Evolutionary conservation across 2,329 filamentous ascomycete species (phyloP).

Genomic region (Exutisphaerella laricina): DNA sequence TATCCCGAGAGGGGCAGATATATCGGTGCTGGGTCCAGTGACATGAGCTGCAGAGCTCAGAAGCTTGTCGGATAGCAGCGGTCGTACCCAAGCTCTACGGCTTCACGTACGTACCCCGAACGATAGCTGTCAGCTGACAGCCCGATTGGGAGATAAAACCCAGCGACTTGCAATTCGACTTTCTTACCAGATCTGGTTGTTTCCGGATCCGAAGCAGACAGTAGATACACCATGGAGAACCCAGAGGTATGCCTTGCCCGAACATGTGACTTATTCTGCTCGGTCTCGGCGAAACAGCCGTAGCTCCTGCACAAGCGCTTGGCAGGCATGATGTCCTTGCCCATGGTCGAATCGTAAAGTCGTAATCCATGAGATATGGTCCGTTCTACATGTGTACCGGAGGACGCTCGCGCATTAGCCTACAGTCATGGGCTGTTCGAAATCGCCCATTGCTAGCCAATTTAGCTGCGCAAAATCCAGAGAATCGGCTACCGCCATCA

Average conservation of each 20-base stretch:
- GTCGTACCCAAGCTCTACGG: constrained; percentile 1
- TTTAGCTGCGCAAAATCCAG: constrained; percentile 18
- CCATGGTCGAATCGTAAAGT: too few relatives aligned
- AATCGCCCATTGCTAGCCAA: constrained; percentile 14
- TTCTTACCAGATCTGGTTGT: not conserved
- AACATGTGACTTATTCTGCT: not conserved
- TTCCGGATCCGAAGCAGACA: not conserved
- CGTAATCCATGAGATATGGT: too few relatives aligned
- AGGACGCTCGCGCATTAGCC: too few relatives aligned
- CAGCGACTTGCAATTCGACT: not conserved
- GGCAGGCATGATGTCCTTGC: too few relatives aligned
- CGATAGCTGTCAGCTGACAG: constrained; percentile 4
- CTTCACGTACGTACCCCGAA: not conserved
- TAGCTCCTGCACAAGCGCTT: not conserved
- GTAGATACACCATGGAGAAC: too few relatives aligned
- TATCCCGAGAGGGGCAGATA: constrained; percentile 3
- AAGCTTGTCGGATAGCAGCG: not conserved
- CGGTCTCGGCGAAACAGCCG: not conserved
- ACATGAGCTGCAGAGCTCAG: not conserved
- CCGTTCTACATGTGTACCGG: too few relatives aligned
- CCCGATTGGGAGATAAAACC: not conserved
- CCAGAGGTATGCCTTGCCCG: too few relatives aligned
- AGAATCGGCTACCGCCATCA: constrained; percentile 18
- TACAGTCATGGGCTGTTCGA: constrained; percentile 4
- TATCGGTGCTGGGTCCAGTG: constrained; percentile 6